A percentile compares a stretch with the other conserved stretches of the same genome.
Conservation (phyloP, 768 basidiomycete species). For the Coprinellus micaceus region DNA sequence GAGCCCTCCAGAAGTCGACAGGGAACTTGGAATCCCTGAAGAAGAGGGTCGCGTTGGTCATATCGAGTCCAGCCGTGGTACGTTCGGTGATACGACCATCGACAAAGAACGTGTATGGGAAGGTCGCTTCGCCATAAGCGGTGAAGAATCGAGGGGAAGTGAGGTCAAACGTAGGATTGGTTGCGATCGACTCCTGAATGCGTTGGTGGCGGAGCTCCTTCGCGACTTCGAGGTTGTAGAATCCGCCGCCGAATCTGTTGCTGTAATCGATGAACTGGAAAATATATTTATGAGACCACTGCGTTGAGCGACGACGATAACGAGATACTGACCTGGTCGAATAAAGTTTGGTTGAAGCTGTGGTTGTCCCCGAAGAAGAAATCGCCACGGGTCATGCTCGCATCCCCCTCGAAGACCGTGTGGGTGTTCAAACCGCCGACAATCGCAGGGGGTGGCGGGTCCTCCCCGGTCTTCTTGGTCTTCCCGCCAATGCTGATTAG, state of each 20-base stretch:
- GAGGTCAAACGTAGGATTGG: constrained; percentile 17
- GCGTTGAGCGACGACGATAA: background rate
- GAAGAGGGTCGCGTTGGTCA: constrained; percentile 16
- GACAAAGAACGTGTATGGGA: constrained; percentile 17
- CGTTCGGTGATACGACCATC: constrained; percentile 16
- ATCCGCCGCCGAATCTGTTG: constrained; percentile 18
- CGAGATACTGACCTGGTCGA: constrained; percentile 15
- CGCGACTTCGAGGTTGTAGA: constrained; percentile 17
- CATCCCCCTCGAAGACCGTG: constrained; percentile 16
- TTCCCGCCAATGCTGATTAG: constrained; percentile 18
- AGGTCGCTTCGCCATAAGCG: constrained; percentile 13
- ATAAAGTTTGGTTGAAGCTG: constrained; percentile 22
- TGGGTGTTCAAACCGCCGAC: constrained; percentile 18
- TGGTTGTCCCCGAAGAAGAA: constrained; percentile 19
- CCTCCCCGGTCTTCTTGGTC: constrained; percentile 14
- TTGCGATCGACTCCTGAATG: constrained; percentile 20
- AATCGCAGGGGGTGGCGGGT: constrained; percentile 14
- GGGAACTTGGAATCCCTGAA: constrained; percentile 17
- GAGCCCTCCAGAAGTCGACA: constrained; percentile 13
- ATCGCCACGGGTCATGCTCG: constrained; percentile 10
- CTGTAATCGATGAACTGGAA: constrained; percentile 15
- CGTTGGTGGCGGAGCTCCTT: constrained; percentile 14
- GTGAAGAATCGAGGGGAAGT: constrained; percentile 14
- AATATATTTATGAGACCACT: too few species aligned
- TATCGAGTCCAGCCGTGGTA: constrained; percentile 4